Percentiles rank a stretch among this genome's conserved stretches.
These are phyloP conservation scores for Suillus occidentalis DNA, from an alignment of 768 basidiomycete genomes.

Conservation along the genomic window DNA sequence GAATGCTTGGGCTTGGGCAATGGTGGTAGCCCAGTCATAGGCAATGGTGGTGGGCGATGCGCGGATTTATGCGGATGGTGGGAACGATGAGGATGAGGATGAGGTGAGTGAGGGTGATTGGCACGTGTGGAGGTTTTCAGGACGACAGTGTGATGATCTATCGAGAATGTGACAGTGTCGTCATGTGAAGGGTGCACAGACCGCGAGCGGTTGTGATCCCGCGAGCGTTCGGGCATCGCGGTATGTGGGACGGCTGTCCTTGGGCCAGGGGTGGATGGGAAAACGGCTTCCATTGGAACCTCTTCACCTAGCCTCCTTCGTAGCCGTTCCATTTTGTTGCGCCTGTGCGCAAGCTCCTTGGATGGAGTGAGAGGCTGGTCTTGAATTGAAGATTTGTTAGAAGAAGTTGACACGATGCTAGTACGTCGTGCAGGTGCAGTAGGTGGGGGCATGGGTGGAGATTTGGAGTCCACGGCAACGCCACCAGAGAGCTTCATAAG, in stretches of 20 bases:
- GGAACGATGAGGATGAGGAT: conserved; percentile 6
- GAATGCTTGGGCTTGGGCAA: conserved; percentile 23
- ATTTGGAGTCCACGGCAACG: conserved; percentile 8
- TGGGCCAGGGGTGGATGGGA: conserved; percentile 34
- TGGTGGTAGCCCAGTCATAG: conserved; percentile 22
- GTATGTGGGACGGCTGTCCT: conserved; percentile 14
- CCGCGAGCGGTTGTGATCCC: conserved; percentile 10
- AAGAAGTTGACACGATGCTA: conserved; percentile 24
- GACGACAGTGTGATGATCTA: conserved; percentile 26
- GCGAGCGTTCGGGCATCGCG: background rate
- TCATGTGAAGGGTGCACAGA: conserved; percentile 14
- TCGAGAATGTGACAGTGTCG: conserved; percentile 24
- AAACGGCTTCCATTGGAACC: conserved; percentile 62
- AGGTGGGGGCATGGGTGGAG: conserved; percentile 7
- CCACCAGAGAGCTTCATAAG: conserved; percentile 20
- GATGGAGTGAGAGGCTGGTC: conserved; percentile 32
- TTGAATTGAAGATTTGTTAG: conserved; percentile 26
- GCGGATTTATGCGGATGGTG: conserved; percentile 21
- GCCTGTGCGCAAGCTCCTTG: conserved; percentile 37
- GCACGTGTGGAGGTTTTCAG: conserved; percentile 19
- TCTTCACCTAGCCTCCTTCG: conserved; percentile 61
- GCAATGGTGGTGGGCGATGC: conserved; percentile 24
- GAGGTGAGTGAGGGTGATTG: conserved; percentile 15
- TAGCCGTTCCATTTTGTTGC: conserved; percentile 64
- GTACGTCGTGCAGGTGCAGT: conserved; percentile 14